These are phyloP conservation scores for Dovyalis caffra DNA, from an alignment of 345 rosid species.

Conservation along the genomic window DNA sequence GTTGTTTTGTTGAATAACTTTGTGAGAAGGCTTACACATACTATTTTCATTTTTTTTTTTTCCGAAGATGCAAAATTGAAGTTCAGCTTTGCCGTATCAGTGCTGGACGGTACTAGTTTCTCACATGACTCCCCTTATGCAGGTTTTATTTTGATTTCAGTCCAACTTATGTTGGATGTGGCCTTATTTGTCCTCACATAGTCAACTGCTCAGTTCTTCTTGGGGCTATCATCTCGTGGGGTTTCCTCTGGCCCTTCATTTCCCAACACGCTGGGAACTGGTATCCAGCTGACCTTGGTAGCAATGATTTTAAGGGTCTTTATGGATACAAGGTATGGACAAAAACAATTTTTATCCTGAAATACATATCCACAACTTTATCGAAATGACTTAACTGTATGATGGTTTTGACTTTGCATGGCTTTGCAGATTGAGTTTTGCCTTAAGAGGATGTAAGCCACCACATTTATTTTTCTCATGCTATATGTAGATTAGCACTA, in stretches of 20 bases:
- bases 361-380: neutral
- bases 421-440: neutral
- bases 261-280: conserved; percentile 75
- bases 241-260: conserved; percentile 82
- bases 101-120: neutral
- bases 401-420: neutral
- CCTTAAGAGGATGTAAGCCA: neutral
- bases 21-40: neutral
- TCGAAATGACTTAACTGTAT: neutral
- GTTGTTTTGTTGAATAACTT: neutral
- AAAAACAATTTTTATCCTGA: neutral
- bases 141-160: conserved; percentile 94
- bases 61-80: neutral
- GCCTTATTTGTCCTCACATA: conserved; percentile 92
- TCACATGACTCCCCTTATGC: conserved; percentile 19
- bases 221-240: conserved; percentile 92
- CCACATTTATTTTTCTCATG: too few species aligned
- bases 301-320: conserved; percentile 89
- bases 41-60: neutral
- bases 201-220: conserved; percentile 89
- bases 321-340: conserved; percentile 83
- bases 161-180: conserved; percentile 96
- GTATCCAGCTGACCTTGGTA: conserved; percentile 78
- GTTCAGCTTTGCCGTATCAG: neutral
- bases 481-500: too few species aligned